These are phyloP conservation scores for Lasiosphaeria hispida DNA, from an alignment of 495 filamentous ascomycete species.

Conservation along the genomic window DNA sequence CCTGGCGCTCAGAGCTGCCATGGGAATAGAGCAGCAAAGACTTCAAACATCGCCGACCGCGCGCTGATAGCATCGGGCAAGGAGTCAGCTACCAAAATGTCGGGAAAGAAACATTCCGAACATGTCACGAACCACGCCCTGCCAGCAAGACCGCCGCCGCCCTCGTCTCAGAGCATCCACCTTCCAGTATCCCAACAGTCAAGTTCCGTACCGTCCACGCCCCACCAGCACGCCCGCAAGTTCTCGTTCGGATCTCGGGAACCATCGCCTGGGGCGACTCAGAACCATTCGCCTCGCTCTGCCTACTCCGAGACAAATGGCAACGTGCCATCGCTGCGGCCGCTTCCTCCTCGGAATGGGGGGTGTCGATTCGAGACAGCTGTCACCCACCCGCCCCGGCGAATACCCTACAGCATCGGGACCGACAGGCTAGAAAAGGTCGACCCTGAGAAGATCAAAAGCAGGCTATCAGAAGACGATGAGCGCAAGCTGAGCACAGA, in stretches of 20 bases:
- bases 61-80: conserved; percentile 52
- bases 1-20: conserved; percentile 49
- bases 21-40: conserved; percentile 55
- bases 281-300: conserved; percentile 83
- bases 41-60: conserved; percentile 52
- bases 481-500: conserved; percentile 75
- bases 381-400: conserved; percentile 47
- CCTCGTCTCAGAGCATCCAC: conserved; percentile 27
- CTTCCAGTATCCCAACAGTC: conserved; percentile 59
- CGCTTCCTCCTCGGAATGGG: conserved; percentile 46
- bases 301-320: conserved; percentile 85
- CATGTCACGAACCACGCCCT: conserved; percentile 28
- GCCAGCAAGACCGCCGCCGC: conserved; percentile 35
- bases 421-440: conserved; percentile 67
- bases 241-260: conserved; percentile 82
- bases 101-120: conserved; percentile 42
- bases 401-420: conserved; percentile 91
- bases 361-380: conserved; percentile 81
- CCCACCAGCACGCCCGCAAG: conserved; percentile 81
- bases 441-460: conserved; percentile 62
- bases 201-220: conserved; percentile 90
- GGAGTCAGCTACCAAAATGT: conserved; percentile 48
- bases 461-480: conserved; percentile 67
- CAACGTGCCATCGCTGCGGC: conserved; percentile 62
- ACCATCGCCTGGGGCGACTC: conserved; percentile 73